Percentiles rank a stretch among this genome's conserved stretches.
Evolutionary conservation across 768 basidiomycete genomes (phyloP).

Genomic region (Kockovaella imperatae): DNA sequence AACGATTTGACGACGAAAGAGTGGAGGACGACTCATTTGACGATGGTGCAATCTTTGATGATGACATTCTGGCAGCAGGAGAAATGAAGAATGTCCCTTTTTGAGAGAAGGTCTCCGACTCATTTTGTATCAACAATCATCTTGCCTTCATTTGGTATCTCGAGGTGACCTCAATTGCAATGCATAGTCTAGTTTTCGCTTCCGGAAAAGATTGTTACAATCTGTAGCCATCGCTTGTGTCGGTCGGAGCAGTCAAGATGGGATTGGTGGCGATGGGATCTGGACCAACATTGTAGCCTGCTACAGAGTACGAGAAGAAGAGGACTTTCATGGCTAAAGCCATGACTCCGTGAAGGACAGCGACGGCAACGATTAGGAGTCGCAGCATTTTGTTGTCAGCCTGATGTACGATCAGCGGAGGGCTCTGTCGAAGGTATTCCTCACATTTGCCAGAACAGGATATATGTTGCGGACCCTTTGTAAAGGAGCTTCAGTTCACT

Average conservation of each 20-base stretch:
- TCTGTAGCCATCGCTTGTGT: neutral
- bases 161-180: too few species aligned
- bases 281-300: conserved; percentile 19
- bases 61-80: conserved; percentile 67
- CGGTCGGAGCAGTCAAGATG: too few species aligned
- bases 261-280: conserved; percentile 27
- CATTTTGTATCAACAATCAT: too few species aligned
- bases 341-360: conserved; percentile 64
- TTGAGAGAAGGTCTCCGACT: too few species aligned
- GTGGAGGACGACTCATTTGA: conserved; percentile 41
- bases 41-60: conserved; percentile 62
- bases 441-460: conserved; percentile 73
- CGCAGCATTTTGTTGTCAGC: conserved; percentile 77
- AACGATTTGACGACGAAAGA: conserved; percentile 35
- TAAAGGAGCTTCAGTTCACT: neutral
- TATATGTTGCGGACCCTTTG: conserved; percentile 56
- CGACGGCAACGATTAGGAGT: conserved; percentile 69
- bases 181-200: conserved; percentile 1
- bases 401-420: conserved; percentile 31
- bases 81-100: conserved; percentile 60
- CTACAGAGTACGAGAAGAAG: conserved; percentile 51
- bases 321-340: conserved; percentile 78
- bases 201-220: neutral
- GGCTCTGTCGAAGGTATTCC: conserved; percentile 33
- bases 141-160: too few species aligned